phyloP scores from a whole-genome alignment of 2,329 filamentous ascomycete species.

The Chrysoporthe deuterocubensis region DNA sequence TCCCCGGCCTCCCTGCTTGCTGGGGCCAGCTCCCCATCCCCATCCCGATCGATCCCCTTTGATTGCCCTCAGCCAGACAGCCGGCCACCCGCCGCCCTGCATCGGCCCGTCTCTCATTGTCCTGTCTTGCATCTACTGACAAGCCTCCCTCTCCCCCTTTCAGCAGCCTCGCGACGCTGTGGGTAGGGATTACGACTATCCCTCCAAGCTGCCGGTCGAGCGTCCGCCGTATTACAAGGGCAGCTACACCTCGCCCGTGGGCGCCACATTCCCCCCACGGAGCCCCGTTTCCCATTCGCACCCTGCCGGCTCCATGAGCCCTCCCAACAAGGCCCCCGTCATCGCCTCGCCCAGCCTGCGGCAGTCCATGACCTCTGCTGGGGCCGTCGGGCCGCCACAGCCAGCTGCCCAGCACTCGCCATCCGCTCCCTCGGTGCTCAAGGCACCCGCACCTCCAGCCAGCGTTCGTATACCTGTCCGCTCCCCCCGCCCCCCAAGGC shows the following conservation, averaged over 20 bases:
- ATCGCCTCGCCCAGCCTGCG: conserved; percentile 54
- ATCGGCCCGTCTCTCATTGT: conserved; percentile 25
- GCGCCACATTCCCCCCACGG: conserved; percentile 49
- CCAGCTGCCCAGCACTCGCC: conserved; percentile 38
- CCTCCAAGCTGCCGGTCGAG: conserved; percentile 45
- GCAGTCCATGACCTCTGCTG: conserved; percentile 46
- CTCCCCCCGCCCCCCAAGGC: too few species aligned
- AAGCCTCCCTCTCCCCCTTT: conserved; percentile 29
- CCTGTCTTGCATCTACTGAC: conserved; percentile 23
- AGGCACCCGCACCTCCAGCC: conserved; percentile 42
- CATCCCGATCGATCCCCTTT: conserved; percentile 7
- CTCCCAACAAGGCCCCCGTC: conserved; percentile 44
- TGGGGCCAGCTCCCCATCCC: conserved; percentile 24
- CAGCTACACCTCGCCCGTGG: conserved; percentile 53
- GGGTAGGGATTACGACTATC: conserved; percentile 47
- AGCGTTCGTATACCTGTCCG: conserved; percentile 38
- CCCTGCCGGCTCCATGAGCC: conserved; percentile 47
- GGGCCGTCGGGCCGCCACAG: conserved; percentile 47
- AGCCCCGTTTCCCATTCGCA: conserved; percentile 56
- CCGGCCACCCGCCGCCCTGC: neutral
- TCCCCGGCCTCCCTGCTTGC: conserved; percentile 9
- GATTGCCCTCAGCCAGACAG: conserved; percentile 19
- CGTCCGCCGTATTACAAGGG: conserved; percentile 55
- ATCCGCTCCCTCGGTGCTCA: conserved; percentile 45
- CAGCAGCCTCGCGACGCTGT: conserved; percentile 52